Base-by-base conservation (phyloP, 768 basidiomycete genomes). In the Amanita rubescens region DNA sequence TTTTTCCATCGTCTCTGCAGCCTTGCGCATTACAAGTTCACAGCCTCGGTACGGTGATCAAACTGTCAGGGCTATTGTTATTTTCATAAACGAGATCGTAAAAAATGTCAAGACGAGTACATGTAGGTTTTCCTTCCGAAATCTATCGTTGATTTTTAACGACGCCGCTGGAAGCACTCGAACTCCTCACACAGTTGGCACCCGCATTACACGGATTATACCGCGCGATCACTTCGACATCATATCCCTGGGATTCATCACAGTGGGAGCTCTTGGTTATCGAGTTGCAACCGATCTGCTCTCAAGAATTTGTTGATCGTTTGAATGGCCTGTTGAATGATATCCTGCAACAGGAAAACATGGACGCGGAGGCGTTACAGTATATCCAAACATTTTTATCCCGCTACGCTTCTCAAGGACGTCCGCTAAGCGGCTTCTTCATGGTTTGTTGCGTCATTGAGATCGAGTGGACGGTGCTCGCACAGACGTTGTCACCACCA, bases 361-460 rank as follows among this genome's bases (percentile, higher is more conserved):
- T 76, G 38, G 74, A 78, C 37, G 59, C 60, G 7, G 80, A 82
- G 27, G 68, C 69, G 5, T 67, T 84, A 35, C 71, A 72, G 52
- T 87, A 81, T 63, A 74, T 84, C 19, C 81, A 84, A 59, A 81
- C 83, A 2, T 82, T 91, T 60, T 73, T 89, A 12, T 77, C 82
- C 25, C 84, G 86, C 50, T 97, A 90, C 67, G 79, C 87, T 15
- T 73, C 79, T 8, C 78, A 78, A 53, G 87, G 85, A 8, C 78
- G 91, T 5, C 91, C 92, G 11, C 71, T 94, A 14, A 90, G 84
- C 51, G 90, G 91, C 9, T 90, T 91, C 63, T 93, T 94, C 59
- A 77, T 89, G 51, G 82, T 92, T n/a, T 94, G 91, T 67, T 93
- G 91, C 62, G 81, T 90, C 43, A 79, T 90, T 59, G 90, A 93